Percentiles rank a stretch among this genome's conserved stretches.
These are phyloP conservation scores for Cordyceps farinosa DNA, from an alignment of 2,329 filamentous ascomycete genomes.

Conservation along the genomic window DNA sequence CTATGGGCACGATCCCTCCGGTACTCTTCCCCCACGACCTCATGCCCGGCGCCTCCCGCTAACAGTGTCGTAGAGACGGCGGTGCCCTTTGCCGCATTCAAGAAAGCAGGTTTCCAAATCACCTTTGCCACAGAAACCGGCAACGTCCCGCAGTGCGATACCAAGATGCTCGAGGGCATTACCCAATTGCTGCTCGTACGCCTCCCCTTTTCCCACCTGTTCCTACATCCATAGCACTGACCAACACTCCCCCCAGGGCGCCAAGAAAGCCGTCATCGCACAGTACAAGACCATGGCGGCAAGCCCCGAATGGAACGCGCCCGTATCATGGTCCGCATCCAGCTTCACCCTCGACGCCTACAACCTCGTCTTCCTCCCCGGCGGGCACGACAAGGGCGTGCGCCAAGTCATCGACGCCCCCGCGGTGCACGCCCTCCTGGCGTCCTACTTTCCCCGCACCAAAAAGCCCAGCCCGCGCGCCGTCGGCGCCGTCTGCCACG, in stretches of 20 bases:
- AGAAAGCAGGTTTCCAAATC: conserved; percentile 44
- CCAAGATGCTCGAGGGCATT: conserved; percentile 45
- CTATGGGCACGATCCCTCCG: conserved; percentile 54
- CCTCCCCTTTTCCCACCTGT: background rate
- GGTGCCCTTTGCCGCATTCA: conserved; percentile 46
- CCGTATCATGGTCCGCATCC: conserved; percentile 42
- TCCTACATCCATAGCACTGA: background rate
- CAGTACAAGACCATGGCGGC: conserved; percentile 42
- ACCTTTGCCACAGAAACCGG: conserved; percentile 50
- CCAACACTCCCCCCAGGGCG: conserved; percentile 35
- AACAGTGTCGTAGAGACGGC: conserved; percentile 41
- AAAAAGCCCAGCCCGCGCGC: conserved; percentile 36
- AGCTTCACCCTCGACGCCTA: conserved; percentile 43
- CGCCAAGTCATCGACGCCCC: conserved; percentile 49
- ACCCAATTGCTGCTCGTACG: conserved; percentile 48
- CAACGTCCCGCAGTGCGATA: conserved; percentile 44
- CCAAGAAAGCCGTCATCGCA: conserved; percentile 37
- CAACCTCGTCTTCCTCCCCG: conserved; percentile 48
- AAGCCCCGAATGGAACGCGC: conserved; percentile 40
- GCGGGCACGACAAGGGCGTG: conserved; percentile 51
- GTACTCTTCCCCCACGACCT: conserved; percentile 28
- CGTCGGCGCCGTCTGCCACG: conserved; percentile 50
- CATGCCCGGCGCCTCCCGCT: background rate
- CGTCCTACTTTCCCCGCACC: conserved; percentile 46
- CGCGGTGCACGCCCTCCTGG: conserved; percentile 41